Evolutionary conservation across 768 basidiomycete genomes (phyloP), one percentile per base, ranked within the genome.

Genomic region (Mycena floridula): DNA sequence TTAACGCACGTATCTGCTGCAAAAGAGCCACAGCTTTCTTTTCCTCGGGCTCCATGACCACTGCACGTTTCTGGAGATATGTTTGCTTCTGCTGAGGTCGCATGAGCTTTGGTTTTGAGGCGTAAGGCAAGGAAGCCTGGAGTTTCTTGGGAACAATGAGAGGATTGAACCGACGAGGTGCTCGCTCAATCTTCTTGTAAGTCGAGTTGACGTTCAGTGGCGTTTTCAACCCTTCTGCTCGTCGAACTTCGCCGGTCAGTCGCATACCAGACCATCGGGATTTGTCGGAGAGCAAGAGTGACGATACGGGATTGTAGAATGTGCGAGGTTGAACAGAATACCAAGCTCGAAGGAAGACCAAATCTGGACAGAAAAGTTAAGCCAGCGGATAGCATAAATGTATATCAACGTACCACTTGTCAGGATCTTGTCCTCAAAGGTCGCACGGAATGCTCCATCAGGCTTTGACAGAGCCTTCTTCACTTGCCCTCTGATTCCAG

Each of bases 361-460:
- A 85, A 57, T 98, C 96, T 93, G 44, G 32, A 37, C 38, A 18
- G n/a, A 16, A 40, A 21, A 24, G 36, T 16, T 45, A 21, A 42
- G 43, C 16, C 44, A 44, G 28, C 42, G 22, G 6, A n/a, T n/a
- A n/a, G n/a, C n/a, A n/a, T 30, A 35, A 40, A 21, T 18, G 40
- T 12, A 45, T 44, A 26, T 11, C 25, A 0, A 76, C 87, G 46
- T 61, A 94, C 93, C 93, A 53, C 92, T 92, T 83, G 85, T 91
- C 50, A 98, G 73, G 7, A 98, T 73, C 70, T 97, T 98, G 63
- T 99, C 96, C 65, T 99, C 96, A 62, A 98, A 99, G 11, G 94
- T 94, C 3, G 95, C 96, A 50, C 96, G 75, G 74, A 89, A 97
- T 4, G 89, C 81, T 7, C 96, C 96, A 46, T 96, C 93, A 2